Base-by-base conservation (phyloP, 2,329 filamentous ascomycete species). In the Penicillium sp. region DNA sequence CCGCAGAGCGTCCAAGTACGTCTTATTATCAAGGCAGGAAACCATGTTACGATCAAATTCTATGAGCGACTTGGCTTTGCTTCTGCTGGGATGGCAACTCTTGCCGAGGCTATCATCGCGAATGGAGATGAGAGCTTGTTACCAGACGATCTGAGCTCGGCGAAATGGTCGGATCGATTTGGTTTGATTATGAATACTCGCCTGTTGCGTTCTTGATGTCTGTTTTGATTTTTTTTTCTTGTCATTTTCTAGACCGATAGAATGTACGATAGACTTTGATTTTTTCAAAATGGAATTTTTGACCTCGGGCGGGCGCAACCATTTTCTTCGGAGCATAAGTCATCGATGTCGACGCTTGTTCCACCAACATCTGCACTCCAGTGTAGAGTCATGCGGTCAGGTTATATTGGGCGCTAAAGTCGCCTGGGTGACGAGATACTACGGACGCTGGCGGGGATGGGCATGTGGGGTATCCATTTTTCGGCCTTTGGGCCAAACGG, bases 341-440 rank as follows among this genome's bases (percentile, higher is more conserved):
- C 5, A 8, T 27, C 24, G 24, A 27, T 27, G 24, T 8, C 4
- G 5, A 27, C 24, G 24, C 24, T 27, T 27, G 18, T 27, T 27
- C 24, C 24, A 2, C 24, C 24, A 27, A 8, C 24, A 27, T 8
- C 24, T 27, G 24, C 24, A 27, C 24, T 27, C 24, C 18, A 18
- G 18, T 27, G 24, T 27, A 86, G 57, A 79, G 86, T 2, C 83
- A 86, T 57, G 79, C 83, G 0, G 71, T 78, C 0, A 81, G 79
- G 0, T 73, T 79, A 0, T 86, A 86, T 62, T 86, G 83, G 83
- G 73, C 80, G 0, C 63, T 86, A 43, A 86, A 86, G 34, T 56
- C 78, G 82, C 2, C 79, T 79, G 10, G 82, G 78, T 4, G 80
- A 82, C 52, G 80, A 81, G 0, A 69, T 71, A 0, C 62, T 60